Percentiles rank a stretch among this genome's conserved stretches.
Evolutionary conservation across 345 rosid genomes (phyloP).

Genomic region (Firmiana major): DNA sequence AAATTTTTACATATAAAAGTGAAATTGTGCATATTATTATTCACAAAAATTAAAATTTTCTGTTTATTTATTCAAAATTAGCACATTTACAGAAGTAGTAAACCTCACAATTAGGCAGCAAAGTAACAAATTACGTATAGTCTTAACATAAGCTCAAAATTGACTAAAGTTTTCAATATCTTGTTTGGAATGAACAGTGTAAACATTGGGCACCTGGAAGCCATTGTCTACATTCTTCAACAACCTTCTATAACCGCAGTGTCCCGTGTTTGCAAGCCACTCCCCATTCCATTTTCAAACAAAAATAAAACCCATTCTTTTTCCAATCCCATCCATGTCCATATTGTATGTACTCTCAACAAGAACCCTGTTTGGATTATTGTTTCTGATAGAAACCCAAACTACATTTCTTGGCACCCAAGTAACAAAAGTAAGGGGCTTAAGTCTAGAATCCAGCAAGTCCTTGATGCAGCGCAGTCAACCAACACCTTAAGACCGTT

Average conservation of each 20-base stretch:
- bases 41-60: background rate
- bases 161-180: background rate
- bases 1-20: too few relatives aligned
- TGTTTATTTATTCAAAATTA: too few relatives aligned
- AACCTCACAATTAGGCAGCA: too few relatives aligned
- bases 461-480: constrained; percentile 50
- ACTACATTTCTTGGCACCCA: constrained; percentile 52
- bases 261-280: constrained; percentile 76
- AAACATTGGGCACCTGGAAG: constrained; percentile 82
- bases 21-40: background rate
- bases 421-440: constrained; percentile 45
- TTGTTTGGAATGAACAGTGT: constrained; percentile 36
- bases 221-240: constrained; percentile 54
- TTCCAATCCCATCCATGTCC: constrained; percentile 48
- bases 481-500: constrained; percentile 44
- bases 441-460: constrained; percentile 41
- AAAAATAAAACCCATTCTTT: constrained; percentile 8
- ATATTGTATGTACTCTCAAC: constrained; percentile 61
- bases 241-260: constrained; percentile 59
- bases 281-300: constrained; percentile 28
- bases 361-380: constrained; percentile 72
- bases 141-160: background rate
- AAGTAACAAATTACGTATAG: background rate
- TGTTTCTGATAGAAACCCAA: constrained; percentile 84
- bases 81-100: too few relatives aligned